phyloP scores from a whole-genome alignment of 2,329 filamentous ascomycete genomes.

The Hymenoscyphus occultus region DNA sequence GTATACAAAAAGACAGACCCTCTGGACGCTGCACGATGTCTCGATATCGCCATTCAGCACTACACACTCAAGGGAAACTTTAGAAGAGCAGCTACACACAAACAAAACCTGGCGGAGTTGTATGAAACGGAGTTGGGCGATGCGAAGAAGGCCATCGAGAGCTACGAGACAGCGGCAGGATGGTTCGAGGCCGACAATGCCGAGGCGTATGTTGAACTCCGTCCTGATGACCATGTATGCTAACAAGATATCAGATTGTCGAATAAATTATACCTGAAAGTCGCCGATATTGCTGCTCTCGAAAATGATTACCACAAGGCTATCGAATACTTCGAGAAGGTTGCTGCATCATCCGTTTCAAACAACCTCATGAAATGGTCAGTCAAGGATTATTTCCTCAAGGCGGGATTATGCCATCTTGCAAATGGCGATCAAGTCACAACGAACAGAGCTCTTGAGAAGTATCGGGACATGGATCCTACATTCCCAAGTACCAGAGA shows the following conservation, averaged over 20 bases:
- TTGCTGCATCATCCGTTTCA: slow-evolving; percentile 72
- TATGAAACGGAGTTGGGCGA: slow-evolving; percentile 81
- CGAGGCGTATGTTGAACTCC: slow-evolving; percentile 59
- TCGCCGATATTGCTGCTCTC: slow-evolving; percentile 80
- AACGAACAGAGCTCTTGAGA: slow-evolving; percentile 73
- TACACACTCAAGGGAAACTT: slow-evolving; percentile 91
- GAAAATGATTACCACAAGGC: slow-evolving; percentile 82
- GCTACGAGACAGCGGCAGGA: slow-evolving; percentile 79
- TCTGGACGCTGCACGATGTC: slow-evolving; percentile 74
- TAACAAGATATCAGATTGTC: slow-evolving; percentile 58
- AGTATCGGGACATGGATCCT: slow-evolving; percentile 76
- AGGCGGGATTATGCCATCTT: slow-evolving; percentile 88
- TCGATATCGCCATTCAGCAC: slow-evolving; percentile 76
- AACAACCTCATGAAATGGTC: slow-evolving; percentile 93
- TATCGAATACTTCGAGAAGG: slow-evolving; percentile 78
- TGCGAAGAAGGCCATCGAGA: slow-evolving; percentile 71
- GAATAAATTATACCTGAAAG: slow-evolving; percentile 92
- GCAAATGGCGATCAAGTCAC: slow-evolving; percentile 71
- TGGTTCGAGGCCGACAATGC: slow-evolving; percentile 91
- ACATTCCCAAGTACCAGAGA: slow-evolving; percentile 76
- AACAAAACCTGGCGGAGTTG: slow-evolving; percentile 83
- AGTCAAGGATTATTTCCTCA: slow-evolving; percentile 94
- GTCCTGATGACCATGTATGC: slow-evolving; percentile 6
- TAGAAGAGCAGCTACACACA: slow-evolving; percentile 82
- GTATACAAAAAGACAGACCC: slow-evolving; percentile 85